Conservation (phyloP, 257 asterid genomes). For the Solanum habrochaites region DNA sequence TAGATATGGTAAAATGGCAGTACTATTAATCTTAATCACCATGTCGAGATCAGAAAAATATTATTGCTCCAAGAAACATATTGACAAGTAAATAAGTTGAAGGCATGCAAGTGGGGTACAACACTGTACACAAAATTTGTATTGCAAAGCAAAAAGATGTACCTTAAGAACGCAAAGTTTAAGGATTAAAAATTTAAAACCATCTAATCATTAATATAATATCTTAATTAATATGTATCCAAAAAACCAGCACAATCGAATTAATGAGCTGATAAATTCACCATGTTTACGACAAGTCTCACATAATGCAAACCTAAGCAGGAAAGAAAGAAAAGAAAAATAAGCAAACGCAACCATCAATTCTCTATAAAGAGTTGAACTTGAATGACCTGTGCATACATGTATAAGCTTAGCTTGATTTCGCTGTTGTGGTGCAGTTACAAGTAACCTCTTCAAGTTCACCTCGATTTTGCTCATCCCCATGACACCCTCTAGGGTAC, state of each 20-base stretch:
- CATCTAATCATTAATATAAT: neutral
- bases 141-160: neutral
- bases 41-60: neutral
- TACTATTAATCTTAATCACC: neutral
- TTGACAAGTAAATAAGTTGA: neutral
- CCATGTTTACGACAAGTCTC: neutral
- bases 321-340: neutral
- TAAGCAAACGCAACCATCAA: neutral
- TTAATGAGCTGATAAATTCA: neutral
- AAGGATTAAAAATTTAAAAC: neutral
- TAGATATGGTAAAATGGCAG: neutral
- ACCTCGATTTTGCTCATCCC: conserved; percentile 72
- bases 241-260: neutral
- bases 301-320: neutral
- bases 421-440: conserved; percentile 70
- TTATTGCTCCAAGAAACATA: neutral
- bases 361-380: neutral
- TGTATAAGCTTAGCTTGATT: conserved; percentile 77
- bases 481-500: conserved; percentile 22
- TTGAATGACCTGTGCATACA: conserved; percentile 26
- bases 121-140: neutral
- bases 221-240: neutral
- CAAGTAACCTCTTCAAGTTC: conserved; percentile 72
- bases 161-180: neutral
- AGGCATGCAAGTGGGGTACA: neutral